phyloP scores from a whole-genome alignment of 352 stramenopile species.

The Globisporangium emineosum region DNA sequence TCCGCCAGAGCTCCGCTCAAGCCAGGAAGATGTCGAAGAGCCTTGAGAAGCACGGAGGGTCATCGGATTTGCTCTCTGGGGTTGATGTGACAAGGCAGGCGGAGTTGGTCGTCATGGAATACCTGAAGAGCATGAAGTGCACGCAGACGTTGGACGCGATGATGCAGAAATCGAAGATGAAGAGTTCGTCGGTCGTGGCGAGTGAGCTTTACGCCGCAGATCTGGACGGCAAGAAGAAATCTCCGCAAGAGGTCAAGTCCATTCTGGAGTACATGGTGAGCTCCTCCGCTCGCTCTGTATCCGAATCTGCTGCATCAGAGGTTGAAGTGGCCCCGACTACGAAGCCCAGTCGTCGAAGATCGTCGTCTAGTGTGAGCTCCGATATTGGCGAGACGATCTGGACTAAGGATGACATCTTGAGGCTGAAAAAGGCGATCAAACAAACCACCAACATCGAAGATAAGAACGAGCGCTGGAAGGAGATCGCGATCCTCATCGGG shows the following conservation, averaged over 20 bases:
- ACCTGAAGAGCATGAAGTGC: constrained; percentile 56
- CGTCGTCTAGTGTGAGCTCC: constrained; percentile 20
- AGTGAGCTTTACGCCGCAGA: constrained; percentile 57
- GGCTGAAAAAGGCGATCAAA: constrained; percentile 74
- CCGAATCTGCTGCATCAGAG: neutral
- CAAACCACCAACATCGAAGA: constrained; percentile 52
- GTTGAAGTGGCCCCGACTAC: neutral
- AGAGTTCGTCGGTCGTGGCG: constrained; percentile 22
- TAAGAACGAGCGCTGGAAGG: constrained; percentile 73
- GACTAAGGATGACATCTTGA: constrained; percentile 52
- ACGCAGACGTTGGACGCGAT: constrained; percentile 52
- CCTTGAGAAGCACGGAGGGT: constrained; percentile 14
- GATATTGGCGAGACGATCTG: constrained; percentile 27
- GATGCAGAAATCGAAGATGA: constrained; percentile 29
- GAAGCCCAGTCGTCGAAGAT: constrained; percentile 14
- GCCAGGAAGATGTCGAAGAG: constrained; percentile 25
- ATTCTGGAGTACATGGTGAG: constrained; percentile 54
- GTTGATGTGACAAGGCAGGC: constrained; percentile 53
- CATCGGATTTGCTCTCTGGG: constrained; percentile 3
- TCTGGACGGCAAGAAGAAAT: constrained; percentile 46
- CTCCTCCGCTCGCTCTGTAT: neutral
- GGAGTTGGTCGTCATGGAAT: constrained; percentile 72
- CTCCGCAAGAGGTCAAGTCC: constrained; percentile 13
- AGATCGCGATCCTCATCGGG: constrained; percentile 57
- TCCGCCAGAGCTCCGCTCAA: neutral